These are phyloP conservation scores for Russula sp. DNA, from an alignment of 768 basidiomycete genomes.

Conservation along the genomic window DNA sequence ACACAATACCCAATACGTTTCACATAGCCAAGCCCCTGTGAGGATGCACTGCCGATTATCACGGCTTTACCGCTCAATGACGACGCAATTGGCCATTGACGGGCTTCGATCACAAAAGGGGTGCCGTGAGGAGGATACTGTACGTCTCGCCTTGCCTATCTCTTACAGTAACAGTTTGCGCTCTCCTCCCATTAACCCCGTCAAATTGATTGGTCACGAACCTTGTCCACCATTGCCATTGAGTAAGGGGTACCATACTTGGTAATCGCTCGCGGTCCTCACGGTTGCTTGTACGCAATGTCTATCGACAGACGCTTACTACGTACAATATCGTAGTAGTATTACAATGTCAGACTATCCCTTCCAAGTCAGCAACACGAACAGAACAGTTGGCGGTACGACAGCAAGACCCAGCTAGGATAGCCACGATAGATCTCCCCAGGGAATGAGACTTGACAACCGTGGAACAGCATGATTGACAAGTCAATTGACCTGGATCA, in stretches of 20 bases:
- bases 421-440: not conserved
- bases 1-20: not conserved
- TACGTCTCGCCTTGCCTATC: not conserved
- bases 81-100: slow-evolving; percentile 6
- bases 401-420: not conserved
- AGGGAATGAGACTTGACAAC: not conserved
- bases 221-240: not conserved
- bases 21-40: not conserved
- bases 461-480: not conserved
- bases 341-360: not conserved
- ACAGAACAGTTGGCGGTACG: not conserved
- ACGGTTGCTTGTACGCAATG: not conserved
- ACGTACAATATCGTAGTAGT: not conserved
- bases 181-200: not conserved
- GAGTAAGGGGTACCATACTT: not conserved
- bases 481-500: slow-evolving; percentile 2
- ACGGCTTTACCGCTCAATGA: slow-evolving; percentile 6
- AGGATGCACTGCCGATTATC: not conserved
- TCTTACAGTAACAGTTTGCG: not conserved
- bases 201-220: not conserved
- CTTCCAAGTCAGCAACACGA: not conserved
- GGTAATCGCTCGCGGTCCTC: not conserved
- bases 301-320: not conserved
- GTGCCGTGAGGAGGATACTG: not conserved
- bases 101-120: not conserved